These are phyloP conservation scores for Ophiostoma angusticollis DNA, from an alignment of 2,329 filamentous ascomycete species.

Conservation along the genomic window DNA sequence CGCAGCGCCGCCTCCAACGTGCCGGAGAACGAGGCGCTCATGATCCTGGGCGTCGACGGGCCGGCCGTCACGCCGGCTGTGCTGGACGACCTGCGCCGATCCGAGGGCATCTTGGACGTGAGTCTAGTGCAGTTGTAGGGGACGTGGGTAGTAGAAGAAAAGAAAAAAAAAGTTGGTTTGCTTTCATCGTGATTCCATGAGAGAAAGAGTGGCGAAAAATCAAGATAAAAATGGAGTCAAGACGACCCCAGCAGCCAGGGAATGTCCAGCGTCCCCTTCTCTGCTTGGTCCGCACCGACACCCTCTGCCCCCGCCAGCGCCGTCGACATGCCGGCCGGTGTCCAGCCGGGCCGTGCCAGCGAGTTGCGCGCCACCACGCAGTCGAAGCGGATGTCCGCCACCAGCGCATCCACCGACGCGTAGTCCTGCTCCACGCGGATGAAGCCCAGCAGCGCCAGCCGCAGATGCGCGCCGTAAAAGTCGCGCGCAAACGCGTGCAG, in stretches of 20 bases:
- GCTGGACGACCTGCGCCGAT: slow-evolving; percentile 32
- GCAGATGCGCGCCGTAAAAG: slow-evolving; percentile 75
- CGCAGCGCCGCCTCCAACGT: slow-evolving; percentile 15
- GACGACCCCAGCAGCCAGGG: slow-evolving; percentile 3
- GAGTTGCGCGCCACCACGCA: slow-evolving; percentile 70
- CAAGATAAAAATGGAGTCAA: too few species aligned
- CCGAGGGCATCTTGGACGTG: slow-evolving; percentile 43
- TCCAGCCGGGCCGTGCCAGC: slow-evolving; percentile 53
- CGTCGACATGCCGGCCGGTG: slow-evolving; percentile 22
- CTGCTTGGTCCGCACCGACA: slow-evolving; percentile 3
- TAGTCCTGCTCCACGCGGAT: slow-evolving; percentile 87
- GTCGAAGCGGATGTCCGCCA: slow-evolving; percentile 80
- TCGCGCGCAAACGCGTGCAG: slow-evolving; percentile 64
- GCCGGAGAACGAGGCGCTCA: slow-evolving; percentile 54
- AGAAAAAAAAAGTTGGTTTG: background rate
- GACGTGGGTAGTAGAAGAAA: background rate
- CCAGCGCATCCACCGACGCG: slow-evolving; percentile 64
- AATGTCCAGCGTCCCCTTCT: slow-evolving; percentile 1
- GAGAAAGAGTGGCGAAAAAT: too few species aligned
- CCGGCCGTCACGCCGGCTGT: slow-evolving; percentile 43
- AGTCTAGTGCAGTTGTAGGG: slow-evolving; percentile 29
- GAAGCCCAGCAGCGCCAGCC: slow-evolving; percentile 71
- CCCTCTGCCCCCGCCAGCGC: slow-evolving; percentile 17
- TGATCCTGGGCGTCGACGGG: slow-evolving; percentile 66
- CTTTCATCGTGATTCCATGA: too few species aligned